Evolutionary conservation across 164 flowering plant species (phyloP).

Genomic region (Cinnamomum micranthum): DNA sequence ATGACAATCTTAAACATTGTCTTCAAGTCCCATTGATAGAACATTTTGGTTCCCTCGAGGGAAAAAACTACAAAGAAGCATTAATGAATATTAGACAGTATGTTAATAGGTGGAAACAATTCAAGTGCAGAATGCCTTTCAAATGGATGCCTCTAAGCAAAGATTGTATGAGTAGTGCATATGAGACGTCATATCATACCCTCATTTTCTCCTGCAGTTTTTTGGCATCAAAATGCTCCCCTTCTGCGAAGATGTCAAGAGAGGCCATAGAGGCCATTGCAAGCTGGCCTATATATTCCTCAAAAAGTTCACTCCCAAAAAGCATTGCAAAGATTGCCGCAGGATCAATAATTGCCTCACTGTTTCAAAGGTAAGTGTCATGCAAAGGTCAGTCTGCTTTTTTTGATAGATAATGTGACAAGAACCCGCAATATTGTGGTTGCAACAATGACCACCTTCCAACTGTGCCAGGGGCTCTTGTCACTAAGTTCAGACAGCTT

Average conservation of each 20-base stretch:
- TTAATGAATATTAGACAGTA: too few species aligned
- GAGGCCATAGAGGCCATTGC: slow-evolving; percentile 99
- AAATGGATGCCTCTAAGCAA: slow-evolving; percentile 1
- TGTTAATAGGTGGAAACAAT: too few species aligned
- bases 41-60: too few species aligned
- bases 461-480: background rate
- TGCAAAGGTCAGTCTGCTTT: background rate
- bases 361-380: slow-evolving; percentile 21
- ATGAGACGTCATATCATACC: slow-evolving; percentile 29
- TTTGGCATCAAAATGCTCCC: slow-evolving; percentile 79
- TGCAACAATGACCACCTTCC: background rate
- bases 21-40: too few species aligned
- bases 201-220: slow-evolving; percentile 93
- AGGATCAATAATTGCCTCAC: slow-evolving; percentile 92
- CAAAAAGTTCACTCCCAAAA: slow-evolving; percentile 99
- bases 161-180: background rate
- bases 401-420: background rate
- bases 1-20: too few species aligned
- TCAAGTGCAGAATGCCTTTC: background rate
- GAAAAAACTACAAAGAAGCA: too few species aligned
- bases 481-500: too few species aligned
- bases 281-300: slow-evolving; percentile 97
- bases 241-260: slow-evolving; percentile 79
- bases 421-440: background rate
- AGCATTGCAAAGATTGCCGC: slow-evolving; percentile 99